Conservation (phyloP, 73 alveolate genomes). For the Paramecium caudatum region DNA sequence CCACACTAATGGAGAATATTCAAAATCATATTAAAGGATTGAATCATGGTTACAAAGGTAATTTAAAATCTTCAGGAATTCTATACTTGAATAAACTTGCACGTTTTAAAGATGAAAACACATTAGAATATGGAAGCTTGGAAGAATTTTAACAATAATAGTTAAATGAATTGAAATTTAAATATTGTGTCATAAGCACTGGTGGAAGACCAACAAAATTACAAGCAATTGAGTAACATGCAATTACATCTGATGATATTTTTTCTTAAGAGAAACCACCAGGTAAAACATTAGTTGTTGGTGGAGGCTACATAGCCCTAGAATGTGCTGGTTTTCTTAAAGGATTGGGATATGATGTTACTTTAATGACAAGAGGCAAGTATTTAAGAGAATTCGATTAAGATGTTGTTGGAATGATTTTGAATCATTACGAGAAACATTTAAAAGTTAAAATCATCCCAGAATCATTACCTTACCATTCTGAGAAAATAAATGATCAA, state of each 20-base stretch:
- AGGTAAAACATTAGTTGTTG: constrained; percentile 90
- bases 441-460: constrained; percentile 83
- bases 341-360: constrained; percentile 85
- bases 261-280: constrained; percentile 93
- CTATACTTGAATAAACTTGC: constrained; percentile 82
- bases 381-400: constrained; percentile 96
- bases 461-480: constrained; percentile 86
- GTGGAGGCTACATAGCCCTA: constrained; percentile 95
- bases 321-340: constrained; percentile 87
- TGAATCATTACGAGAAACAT: constrained; percentile 82
- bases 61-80: constrained; percentile 71
- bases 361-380: constrained; percentile 83
- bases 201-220: constrained; percentile 75
- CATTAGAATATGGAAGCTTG: constrained; percentile 75
- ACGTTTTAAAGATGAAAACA: constrained; percentile 80
- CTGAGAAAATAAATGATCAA: constrained; percentile 87
- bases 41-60: constrained; percentile 82
- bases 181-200: constrained; percentile 64
- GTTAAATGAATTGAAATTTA: constrained; percentile 18
- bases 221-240: constrained; percentile 72
- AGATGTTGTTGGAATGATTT: constrained; percentile 95
- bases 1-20: constrained; percentile 76
- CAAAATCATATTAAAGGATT: constrained; percentile 80
- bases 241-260: constrained; percentile 94
- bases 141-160: constrained; percentile 47